Evolutionary conservation across 495 filamentous ascomycete species (phyloP).

Genomic region (Margaritispora aquatica): DNA sequence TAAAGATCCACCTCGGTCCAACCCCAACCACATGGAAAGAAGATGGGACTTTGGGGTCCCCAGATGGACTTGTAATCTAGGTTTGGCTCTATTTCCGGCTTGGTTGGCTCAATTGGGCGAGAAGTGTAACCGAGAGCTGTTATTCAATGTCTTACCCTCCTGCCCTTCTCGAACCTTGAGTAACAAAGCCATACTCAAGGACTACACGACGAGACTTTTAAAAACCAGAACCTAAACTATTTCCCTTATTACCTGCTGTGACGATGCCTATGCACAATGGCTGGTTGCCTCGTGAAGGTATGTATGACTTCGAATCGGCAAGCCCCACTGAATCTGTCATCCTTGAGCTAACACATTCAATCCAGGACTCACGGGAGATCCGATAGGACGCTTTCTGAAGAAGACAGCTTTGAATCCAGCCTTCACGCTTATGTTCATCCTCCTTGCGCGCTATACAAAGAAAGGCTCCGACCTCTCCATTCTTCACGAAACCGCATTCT

Average conservation of each 20-base stretch:
- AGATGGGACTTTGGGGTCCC: not conserved
- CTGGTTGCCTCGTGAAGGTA: conserved; percentile 38
- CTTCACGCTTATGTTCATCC: conserved; percentile 52
- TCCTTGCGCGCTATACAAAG: conserved; percentile 52
- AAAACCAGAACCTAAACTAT: not conserved
- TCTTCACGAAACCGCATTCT: conserved; percentile 41
- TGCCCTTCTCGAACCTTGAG: not conserved
- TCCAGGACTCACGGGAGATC: conserved; percentile 57
- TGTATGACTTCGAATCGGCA: not conserved
- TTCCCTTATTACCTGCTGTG: not conserved
- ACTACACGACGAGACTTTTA: too few species aligned
- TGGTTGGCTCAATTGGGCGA: not conserved
- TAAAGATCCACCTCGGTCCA: conserved; percentile 10
- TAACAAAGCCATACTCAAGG: not conserved
- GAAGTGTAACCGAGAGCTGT: not conserved
- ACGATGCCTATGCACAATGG: conserved; percentile 44
- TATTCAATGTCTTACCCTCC: not conserved
- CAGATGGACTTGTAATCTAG: not conserved
- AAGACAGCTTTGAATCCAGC: conserved; percentile 53
- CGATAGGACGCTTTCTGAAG: conserved; percentile 45
- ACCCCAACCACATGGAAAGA: conserved; percentile 10
- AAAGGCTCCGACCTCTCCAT: conserved; percentile 45
- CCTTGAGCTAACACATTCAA: not conserved
- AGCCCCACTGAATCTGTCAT: not conserved
- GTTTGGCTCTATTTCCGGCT: not conserved